Evolutionary conservation across 805 yeast genomes (phyloP).

Genomic region (Saccharomyces mikatae): DNA sequence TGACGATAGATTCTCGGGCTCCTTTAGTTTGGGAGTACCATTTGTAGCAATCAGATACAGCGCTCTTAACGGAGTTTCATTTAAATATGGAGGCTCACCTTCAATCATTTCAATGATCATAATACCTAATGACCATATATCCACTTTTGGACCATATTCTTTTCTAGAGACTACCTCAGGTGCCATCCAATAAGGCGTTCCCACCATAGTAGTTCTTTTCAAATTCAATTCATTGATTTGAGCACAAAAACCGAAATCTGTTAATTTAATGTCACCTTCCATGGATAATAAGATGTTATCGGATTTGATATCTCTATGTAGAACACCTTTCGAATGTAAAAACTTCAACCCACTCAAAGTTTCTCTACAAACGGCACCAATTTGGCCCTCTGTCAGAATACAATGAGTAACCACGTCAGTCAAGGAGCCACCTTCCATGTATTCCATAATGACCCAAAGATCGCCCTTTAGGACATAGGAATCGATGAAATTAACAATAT

Average conservation of each 20-base stretch:
- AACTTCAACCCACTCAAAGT: slow-evolving; percentile 80
- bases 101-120: slow-evolving; percentile 99
- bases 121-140: slow-evolving; percentile 95
- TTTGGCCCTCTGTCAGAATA: slow-evolving; percentile 87
- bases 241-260: slow-evolving; percentile 96
- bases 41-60: slow-evolving; percentile 89
- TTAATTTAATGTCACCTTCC: slow-evolving; percentile 83
- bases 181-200: slow-evolving; percentile 99
- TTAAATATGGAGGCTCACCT: slow-evolving; percentile 96
- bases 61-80: slow-evolving; percentile 92
- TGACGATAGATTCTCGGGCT: slow-evolving; percentile 69
- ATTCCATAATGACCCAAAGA: slow-evolving; percentile 97
- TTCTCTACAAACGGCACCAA: slow-evolving; percentile 90
- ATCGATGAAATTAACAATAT: slow-evolving; percentile 90
- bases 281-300: slow-evolving; percentile 81
- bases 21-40: slow-evolving; percentile 90
- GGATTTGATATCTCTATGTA: slow-evolving; percentile 92
- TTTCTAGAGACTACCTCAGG: slow-evolving; percentile 95
- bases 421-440: slow-evolving; percentile 96
- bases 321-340: slow-evolving; percentile 84
- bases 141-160: slow-evolving; percentile 94
- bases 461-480: slow-evolving; percentile 70
- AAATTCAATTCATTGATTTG: slow-evolving; percentile 73
- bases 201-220: slow-evolving; percentile 96
- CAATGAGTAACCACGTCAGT: slow-evolving; percentile 91